Evolutionary conservation across 2,329 filamentous ascomycete species (phyloP), one percentile per base, ranked within the genome.

Genomic region (Aspergillus pseudoglaucus): DNA sequence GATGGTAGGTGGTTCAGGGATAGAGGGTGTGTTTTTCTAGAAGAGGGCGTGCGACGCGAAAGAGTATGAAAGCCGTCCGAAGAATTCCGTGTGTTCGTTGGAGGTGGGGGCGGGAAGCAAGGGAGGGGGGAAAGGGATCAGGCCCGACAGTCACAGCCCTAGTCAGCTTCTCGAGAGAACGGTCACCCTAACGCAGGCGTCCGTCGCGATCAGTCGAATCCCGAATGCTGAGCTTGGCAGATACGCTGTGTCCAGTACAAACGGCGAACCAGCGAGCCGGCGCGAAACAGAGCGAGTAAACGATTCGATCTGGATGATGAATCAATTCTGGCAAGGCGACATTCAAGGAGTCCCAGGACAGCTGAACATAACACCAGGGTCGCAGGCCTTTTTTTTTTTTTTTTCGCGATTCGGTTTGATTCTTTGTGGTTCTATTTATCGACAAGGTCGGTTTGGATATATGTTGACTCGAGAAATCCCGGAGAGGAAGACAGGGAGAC

Each of bases 111-210:
- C 17, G 47, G 30, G 47, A 59, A 52, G 57, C 55, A 57, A 59
- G 54, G 56, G 54, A 58, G 54, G 52, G 54, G 53, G 15, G 14
- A 51, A 57, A 59, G 54, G 53, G 52, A 59, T 55, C 46, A n/a
- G 12, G 40, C 52, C 10, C 4, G 25, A 51, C 47, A 58, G 50
- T 47, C 52, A 54, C 53, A 59, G 55, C 49, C 53, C 51, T 53
- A 53, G 55, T 59, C 55, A 50, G 52, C 40, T 45, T 52, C 42
- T 39, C 37, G 17, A 39, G 37, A 20, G 17, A 49, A 49, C 47
- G 5, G 22, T 49, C 54, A 48, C 47, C 54, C 50, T 53, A 55
- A 60, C 55, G 57, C 58, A 59, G 57, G 56, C 53, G 58, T 54
- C 58, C 58, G 57, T 54, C 49, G 51, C 55, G 47, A 53, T 59